These are phyloP conservation scores for Dendrocalamus latiflorus DNA, from an alignment of 202 grass and related monocot genomes.

Conservation along the genomic window DNA sequence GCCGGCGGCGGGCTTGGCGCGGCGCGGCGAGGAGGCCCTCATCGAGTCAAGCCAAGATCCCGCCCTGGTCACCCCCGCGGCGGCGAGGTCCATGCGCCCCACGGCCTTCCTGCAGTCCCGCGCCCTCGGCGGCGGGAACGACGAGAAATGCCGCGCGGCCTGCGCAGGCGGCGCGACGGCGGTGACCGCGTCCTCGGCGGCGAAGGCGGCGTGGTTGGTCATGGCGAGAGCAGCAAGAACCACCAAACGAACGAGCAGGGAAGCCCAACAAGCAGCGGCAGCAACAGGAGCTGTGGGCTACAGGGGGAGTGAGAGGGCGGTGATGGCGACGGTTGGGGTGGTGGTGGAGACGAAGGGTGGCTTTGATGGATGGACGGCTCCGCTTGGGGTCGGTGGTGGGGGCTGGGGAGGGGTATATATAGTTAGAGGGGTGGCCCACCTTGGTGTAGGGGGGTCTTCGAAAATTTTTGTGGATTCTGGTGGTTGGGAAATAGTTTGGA, in stretches of 20 bases:
- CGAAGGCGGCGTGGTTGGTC: slow-evolving; percentile 49
- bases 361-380: background rate
- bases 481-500: background rate
- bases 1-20: slow-evolving; percentile 2
- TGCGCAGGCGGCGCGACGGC: slow-evolving; percentile 13
- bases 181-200: slow-evolving; percentile 35
- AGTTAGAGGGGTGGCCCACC: slow-evolving; percentile 11
- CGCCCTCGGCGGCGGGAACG: slow-evolving; percentile 15
- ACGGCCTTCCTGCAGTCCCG: slow-evolving; percentile 40
- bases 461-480: background rate
- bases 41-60: slow-evolving; percentile 54
- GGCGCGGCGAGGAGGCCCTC: slow-evolving; percentile 64
- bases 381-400: background rate
- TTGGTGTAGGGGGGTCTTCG: no score
- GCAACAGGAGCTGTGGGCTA: background rate
- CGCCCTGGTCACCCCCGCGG: background rate
- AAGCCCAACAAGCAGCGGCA: background rate
- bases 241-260: background rate
- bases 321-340: background rate
- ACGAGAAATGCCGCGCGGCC: slow-evolving; percentile 6
- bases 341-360: background rate
- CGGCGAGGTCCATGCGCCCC: slow-evolving; percentile 30
- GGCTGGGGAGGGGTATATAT: slow-evolving; percentile 14
- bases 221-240: background rate
- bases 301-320: background rate